These are phyloP conservation scores for Anethum foeniculum DNA, from an alignment of 140 eudicot species.

Conservation along the genomic window DNA sequence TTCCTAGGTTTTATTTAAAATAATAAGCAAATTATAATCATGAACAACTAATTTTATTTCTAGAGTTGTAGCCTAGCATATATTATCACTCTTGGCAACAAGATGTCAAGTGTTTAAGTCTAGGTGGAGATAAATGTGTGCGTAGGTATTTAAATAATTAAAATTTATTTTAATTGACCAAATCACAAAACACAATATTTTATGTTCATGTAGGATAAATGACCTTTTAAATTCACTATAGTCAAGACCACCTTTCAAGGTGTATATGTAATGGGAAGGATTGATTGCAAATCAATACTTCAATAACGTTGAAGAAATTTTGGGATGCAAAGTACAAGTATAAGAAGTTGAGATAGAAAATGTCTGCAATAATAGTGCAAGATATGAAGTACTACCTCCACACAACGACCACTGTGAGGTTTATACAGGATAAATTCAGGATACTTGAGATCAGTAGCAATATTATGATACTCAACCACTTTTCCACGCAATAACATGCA, in stretches of 20 bases:
- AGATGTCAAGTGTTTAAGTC: background rate
- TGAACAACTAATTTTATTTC: background rate
- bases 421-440: slow-evolving; percentile 71
- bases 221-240: background rate
- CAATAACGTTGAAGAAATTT: background rate
- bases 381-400: slow-evolving; percentile 37
- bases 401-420: slow-evolving; percentile 56
- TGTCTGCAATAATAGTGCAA: background rate
- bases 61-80: background rate
- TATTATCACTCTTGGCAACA: background rate
- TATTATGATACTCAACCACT: slow-evolving; percentile 55
- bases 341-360: background rate
- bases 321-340: background rate
- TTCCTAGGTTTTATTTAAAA: background rate
- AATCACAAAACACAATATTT: background rate
- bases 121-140: background rate
- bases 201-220: background rate
- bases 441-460: slow-evolving; percentile 70
- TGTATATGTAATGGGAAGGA: background rate
- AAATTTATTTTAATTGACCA: background rate
- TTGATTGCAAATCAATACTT: background rate
- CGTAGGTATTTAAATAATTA: background rate
- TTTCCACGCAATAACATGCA: slow-evolving; percentile 61
- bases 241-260: background rate
- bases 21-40: background rate